Base-by-base conservation (phyloP, 2,329 filamentous ascomycete species). In the Aspergillus pseudoglaucus region DNA sequence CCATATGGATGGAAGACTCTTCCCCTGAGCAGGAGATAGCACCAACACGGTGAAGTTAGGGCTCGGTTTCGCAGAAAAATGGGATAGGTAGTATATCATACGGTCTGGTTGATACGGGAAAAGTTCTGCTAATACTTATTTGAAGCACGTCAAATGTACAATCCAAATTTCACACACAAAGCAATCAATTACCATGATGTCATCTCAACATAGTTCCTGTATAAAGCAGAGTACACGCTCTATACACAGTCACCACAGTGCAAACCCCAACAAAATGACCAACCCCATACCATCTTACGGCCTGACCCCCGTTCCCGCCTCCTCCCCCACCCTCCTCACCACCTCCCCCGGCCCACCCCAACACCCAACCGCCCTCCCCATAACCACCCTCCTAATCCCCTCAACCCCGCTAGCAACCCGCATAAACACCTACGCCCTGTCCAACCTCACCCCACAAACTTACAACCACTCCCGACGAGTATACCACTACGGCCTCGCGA, bases 401-500 rank as follows among this genome's bases (percentile, higher is more conserved):
- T 12, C 10, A 17, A 44, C 42, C 12, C 46, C 55, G 2, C 3
- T 47, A 1, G 53, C 58, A 1, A 27, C 40, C 4, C 53, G 54
- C 38, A 53, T 51, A 10, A 20, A 52, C 8, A n/a, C 55, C 2
- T 60, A 58, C 20, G 58, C 50, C 4, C 52, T 53, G 10, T 6
- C 30, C 6, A 25, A 23, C 4, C 47, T 60, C 1, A 52, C 52
- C 20, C 20, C 40, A 1, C 47, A 52, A 12, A 86, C 82, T 0
- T 86, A 81, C 60, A 82, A 85, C 58, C 85, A 89, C 62, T 82
- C 78, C 5, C 82, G 88, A 77, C 71, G 85, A 6, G 84, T 88
- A 1, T 89, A 77, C 61, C 81, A 81, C 59, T 88, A 79, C 57
- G 80, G 58, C 32, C 53, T 45, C 42, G 64, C 65, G 1, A 77